Conservation (phyloP, 2,329 filamentous ascomycete genomes). For the Chrysoporthe deuterocubensis region DNA sequence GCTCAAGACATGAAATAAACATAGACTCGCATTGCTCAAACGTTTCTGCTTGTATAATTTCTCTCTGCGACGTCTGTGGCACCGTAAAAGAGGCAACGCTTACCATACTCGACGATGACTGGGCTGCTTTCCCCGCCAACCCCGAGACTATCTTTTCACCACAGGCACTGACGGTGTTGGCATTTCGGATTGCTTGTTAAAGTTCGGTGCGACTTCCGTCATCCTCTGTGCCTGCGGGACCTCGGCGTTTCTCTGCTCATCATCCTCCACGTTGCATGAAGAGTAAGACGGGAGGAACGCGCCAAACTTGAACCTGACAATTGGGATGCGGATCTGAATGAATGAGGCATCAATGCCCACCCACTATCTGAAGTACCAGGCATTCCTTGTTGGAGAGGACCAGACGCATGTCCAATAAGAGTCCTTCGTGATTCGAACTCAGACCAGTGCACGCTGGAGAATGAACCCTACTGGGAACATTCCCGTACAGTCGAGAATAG, state of each 20-base stretch:
- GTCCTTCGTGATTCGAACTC: neutral
- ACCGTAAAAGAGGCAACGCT: too few species aligned
- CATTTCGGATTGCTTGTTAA: neutral
- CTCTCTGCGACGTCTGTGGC: too few species aligned
- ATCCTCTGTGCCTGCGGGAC: neutral
- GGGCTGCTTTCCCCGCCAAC: too few species aligned
- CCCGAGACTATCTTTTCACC: too few species aligned
- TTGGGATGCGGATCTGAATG: neutral
- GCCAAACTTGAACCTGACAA: neutral
- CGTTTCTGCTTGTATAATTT: too few species aligned
- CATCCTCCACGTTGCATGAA: neutral
- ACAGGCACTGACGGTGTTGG: too few species aligned
- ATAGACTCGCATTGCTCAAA: too few species aligned
- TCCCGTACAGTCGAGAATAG: neutral
- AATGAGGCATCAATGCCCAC: neutral
- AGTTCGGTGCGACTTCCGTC: neutral
- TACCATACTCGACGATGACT: too few species aligned
- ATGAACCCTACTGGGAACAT: neutral
- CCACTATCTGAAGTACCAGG: neutral
- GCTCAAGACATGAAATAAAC: too few species aligned
- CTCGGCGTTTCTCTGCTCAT: neutral
- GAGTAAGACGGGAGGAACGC: conserved; percentile 4
- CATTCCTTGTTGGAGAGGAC: neutral
- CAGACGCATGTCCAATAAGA: neutral
- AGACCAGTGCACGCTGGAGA: neutral